Evolutionary conservation across 768 basidiomycete genomes (phyloP).

Genomic region (Pulveroboletus sp.): DNA sequence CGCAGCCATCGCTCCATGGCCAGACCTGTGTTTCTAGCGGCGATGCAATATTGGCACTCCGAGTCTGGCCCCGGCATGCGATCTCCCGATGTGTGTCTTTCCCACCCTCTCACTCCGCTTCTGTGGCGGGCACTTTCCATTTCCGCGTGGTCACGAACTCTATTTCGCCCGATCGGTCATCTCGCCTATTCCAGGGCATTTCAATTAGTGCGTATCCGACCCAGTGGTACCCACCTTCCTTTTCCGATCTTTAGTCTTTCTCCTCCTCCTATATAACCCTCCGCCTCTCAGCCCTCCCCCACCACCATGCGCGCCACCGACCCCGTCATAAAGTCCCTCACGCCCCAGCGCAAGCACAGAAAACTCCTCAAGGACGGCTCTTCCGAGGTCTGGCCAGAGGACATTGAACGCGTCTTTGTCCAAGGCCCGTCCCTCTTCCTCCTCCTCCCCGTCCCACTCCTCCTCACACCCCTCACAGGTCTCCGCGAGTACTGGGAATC

Average conservation of each 20-base stretch:
- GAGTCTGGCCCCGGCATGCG: conserved; percentile 20
- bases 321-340: conserved; percentile 32
- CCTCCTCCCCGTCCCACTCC: conserved; percentile 1
- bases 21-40: conserved; percentile 10
- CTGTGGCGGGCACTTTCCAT: conserved; percentile 49
- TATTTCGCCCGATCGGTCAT: conserved; percentile 27
- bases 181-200: conserved; percentile 29
- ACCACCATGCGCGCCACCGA: conserved; percentile 26
- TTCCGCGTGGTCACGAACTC: conserved; percentile 33
- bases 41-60: neutral
- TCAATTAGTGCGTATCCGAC: conserved; percentile 31
- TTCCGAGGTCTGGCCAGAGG: conserved; percentile 79
- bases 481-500: conserved; percentile 78
- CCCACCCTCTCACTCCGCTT: conserved; percentile 40
- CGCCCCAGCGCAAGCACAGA: conserved; percentile 77
- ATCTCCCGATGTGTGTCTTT: conserved; percentile 14
- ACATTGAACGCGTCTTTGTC: conserved; percentile 74
- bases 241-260: conserved; percentile 49
- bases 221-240: conserved; percentile 24
- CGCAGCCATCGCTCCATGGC: conserved; percentile 57
- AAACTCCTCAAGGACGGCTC: conserved; percentile 83
- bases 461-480: conserved; percentile 37
- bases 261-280: conserved; percentile 35
- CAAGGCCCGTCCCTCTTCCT: conserved; percentile 44
- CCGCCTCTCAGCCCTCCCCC: conserved; percentile 8